Evolutionary conservation across 2,329 filamentous ascomycete species (phyloP).

Genomic region (Periconia sp.): DNA sequence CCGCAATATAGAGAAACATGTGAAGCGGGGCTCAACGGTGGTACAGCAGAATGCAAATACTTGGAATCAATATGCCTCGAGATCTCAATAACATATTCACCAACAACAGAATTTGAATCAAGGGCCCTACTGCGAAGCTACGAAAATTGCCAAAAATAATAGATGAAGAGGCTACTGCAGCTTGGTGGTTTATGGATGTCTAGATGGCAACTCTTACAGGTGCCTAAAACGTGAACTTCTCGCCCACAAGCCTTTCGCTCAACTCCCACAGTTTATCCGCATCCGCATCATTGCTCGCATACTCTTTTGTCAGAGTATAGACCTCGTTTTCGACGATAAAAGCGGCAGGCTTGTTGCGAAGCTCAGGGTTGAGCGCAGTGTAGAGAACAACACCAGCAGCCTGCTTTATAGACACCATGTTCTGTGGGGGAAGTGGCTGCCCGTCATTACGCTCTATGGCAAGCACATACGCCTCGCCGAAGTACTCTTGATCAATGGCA

Average conservation of each 20-base stretch:
- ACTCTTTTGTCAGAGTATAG: background rate
- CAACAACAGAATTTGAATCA: too few species aligned
- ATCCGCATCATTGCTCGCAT: constrained; percentile 1
- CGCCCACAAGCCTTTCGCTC: background rate
- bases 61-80: too few species aligned
- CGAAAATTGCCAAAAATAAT: too few species aligned
- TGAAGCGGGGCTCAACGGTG: too few species aligned
- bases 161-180: too few species aligned
- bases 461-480: constrained; percentile 3
- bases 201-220: background rate
- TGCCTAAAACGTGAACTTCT: background rate
- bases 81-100: too few species aligned
- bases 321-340: constrained; percentile 8
- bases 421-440: constrained; percentile 3
- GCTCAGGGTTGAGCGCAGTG: background rate
- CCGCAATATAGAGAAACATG: too few species aligned
- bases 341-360: constrained; percentile 1
- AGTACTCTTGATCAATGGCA: constrained; percentile 5
- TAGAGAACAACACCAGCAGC: constrained; percentile 1
- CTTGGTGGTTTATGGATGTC: too few species aligned
- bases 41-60: too few species aligned
- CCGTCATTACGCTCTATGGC: constrained; percentile 7
- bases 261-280: background rate
- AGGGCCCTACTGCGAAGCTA: too few species aligned
- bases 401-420: constrained; percentile 1